These are phyloP conservation scores for Polyporus arcularius DNA, from an alignment of 768 basidiomycete genomes.

Conservation along the genomic window DNA sequence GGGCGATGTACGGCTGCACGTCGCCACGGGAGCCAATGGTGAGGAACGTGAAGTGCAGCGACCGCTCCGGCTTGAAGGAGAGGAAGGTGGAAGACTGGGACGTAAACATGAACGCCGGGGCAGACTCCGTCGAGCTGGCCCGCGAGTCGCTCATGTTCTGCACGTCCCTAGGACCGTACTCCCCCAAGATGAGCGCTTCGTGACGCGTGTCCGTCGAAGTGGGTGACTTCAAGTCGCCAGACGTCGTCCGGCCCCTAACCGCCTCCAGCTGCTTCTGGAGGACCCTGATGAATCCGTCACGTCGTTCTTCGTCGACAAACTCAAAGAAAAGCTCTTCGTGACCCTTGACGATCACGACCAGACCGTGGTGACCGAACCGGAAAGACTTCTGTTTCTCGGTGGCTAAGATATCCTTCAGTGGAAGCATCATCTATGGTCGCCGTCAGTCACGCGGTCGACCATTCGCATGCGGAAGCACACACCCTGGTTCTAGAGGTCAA, in stretches of 20 bases:
- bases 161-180: slow-evolving; percentile 62
- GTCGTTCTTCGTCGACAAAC: slow-evolving; percentile 78
- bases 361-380: slow-evolving; percentile 86
- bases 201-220: slow-evolving; percentile 54
- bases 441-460: too few relatives aligned
- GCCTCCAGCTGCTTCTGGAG: slow-evolving; percentile 84
- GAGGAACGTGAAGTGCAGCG: slow-evolving; percentile 88
- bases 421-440: slow-evolving; percentile 84
- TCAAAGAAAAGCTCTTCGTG: slow-evolving; percentile 99
- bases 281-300: slow-evolving; percentile 73
- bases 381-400: slow-evolving; percentile 85
- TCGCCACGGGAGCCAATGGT: slow-evolving; percentile 97
- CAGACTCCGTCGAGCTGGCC: slow-evolving; percentile 51
- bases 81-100: slow-evolving; percentile 95
- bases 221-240: slow-evolving; percentile 39
- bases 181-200: slow-evolving; percentile 82
- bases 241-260: slow-evolving; percentile 48
- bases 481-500: slow-evolving; percentile 82
- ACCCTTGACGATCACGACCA: slow-evolving; percentile 88
- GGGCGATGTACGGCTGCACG: slow-evolving; percentile 96
- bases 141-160: slow-evolving; percentile 43
- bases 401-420: slow-evolving; percentile 84
- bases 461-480: slow-evolving; percentile 25
- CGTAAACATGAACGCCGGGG: slow-evolving; percentile 94
- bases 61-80: slow-evolving; percentile 88